A percentile compares a stretch with the other conserved stretches of the same genome.
Evolutionary conservation across 73 alveolate species (phyloP).

Genomic region (Paramecium pentaurelia): DNA sequence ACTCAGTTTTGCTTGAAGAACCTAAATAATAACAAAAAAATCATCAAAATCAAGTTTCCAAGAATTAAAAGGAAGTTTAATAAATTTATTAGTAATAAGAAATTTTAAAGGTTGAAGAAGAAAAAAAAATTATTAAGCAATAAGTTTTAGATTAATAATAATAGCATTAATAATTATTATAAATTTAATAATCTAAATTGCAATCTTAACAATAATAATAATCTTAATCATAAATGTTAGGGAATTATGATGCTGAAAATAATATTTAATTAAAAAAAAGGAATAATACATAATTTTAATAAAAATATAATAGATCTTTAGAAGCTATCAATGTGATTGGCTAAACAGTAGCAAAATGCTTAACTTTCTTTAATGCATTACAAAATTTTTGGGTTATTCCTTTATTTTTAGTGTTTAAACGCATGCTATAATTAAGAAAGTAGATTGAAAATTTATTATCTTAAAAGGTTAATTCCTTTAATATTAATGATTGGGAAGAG

Average conservation of each 20-base stretch:
- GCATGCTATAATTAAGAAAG: slow-evolving; percentile 14
- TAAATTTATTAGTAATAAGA: not conserved
- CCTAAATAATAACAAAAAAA: not conserved
- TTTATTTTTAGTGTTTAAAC: slow-evolving; percentile 6
- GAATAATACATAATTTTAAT: not conserved
- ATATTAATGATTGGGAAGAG: not conserved
- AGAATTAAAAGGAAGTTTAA: not conserved
- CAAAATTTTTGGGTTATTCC: slow-evolving; percentile 43
- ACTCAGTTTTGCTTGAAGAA: not conserved
- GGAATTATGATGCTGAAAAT: not conserved
- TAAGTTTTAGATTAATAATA: not conserved
- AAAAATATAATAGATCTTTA: not conserved
- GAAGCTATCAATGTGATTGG: slow-evolving; percentile 12
- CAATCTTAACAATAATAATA: not conserved
- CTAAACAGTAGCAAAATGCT: slow-evolving; percentile 28
- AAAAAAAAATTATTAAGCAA: not conserved
- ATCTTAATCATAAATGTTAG: not conserved
- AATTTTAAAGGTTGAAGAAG: not conserved
- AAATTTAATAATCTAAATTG: not conserved
- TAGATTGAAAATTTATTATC: not conserved
- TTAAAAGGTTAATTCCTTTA: not conserved
- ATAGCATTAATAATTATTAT: not conserved
- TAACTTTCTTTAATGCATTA: slow-evolving; percentile 14
- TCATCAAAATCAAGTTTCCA: not conserved
- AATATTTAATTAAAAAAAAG: not conserved